These are phyloP conservation scores for Aquilaria sinensis DNA, from an alignment of 345 rosid genomes.

Conservation along the genomic window DNA sequence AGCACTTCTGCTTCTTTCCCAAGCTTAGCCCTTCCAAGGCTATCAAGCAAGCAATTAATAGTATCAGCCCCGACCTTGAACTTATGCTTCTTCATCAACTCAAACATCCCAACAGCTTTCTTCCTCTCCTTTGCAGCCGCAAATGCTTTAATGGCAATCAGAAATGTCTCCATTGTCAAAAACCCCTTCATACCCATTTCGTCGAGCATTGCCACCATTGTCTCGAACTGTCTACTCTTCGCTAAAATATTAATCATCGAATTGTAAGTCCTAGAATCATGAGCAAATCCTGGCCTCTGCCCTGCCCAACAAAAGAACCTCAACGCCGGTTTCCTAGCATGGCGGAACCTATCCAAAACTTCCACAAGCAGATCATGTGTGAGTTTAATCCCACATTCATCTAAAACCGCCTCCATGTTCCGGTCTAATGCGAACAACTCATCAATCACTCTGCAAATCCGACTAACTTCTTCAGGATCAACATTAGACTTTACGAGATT, in stretches of 20 bases:
- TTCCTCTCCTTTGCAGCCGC: conserved; percentile 91
- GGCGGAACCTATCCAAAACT: conserved; percentile 56
- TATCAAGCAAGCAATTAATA: conserved; percentile 67
- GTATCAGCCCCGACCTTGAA: conserved; percentile 60
- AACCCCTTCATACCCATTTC: conserved; percentile 73
- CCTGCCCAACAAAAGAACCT: conserved; percentile 88
- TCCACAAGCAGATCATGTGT: conserved; percentile 54
- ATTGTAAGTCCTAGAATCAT: conserved; percentile 74
- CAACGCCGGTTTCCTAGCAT: conserved; percentile 85
- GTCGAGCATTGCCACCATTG: conserved; percentile 77
- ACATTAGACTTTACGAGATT: conserved; percentile 18
- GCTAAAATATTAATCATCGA: conserved; percentile 70
- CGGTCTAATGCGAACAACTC: conserved; percentile 76
- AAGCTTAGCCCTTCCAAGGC: conserved; percentile 80
- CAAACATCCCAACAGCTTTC: conserved; percentile 80
- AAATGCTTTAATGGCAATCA: conserved; percentile 66
- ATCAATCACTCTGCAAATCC: conserved; percentile 82
- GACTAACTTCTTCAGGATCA: conserved; percentile 49
- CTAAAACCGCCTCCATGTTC: conserved; percentile 91
- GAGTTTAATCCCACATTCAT: conserved; percentile 49
- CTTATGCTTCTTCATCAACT: conserved; percentile 85
- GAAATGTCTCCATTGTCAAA: conserved; percentile 66
- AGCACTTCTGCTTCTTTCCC: conserved; percentile 73
- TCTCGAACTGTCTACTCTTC: conserved; percentile 77
- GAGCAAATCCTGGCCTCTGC: conserved; percentile 43